phyloP scores from a whole-genome alignment of 2,329 filamentous ascomycete genomes.

The Myriosclerotinia curreyana region DNA sequence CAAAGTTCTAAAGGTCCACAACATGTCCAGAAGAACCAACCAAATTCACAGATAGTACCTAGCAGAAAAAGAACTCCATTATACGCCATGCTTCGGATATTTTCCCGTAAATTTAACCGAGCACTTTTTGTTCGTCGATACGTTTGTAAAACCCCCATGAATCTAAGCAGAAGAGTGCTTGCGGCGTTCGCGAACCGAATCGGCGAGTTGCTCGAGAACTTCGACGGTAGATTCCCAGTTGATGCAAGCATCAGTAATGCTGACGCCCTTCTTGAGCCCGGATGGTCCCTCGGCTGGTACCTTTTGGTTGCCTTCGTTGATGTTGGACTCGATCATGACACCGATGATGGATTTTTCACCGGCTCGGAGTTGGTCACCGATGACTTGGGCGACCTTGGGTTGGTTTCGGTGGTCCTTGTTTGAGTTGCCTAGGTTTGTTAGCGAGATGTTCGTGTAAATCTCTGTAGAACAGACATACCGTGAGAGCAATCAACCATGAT shows the following conservation, averaged over 20 bases:
- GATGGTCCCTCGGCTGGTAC: slow-evolving; percentile 77
- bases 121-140: background rate
- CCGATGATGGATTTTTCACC: slow-evolving; percentile 88
- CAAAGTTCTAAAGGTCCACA: background rate
- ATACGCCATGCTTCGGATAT: slow-evolving; percentile 8
- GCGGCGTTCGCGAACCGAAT: slow-evolving; percentile 75
- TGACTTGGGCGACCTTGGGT: slow-evolving; percentile 79
- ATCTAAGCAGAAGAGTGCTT: slow-evolving; percentile 29
- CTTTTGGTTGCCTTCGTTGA: slow-evolving; percentile 88
- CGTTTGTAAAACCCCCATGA: background rate
- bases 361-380: slow-evolving; percentile 81
- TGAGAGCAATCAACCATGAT: slow-evolving; percentile 99
- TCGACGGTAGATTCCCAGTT: slow-evolving; percentile 82
- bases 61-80: slow-evolving; percentile 10
- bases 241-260: slow-evolving; percentile 95
- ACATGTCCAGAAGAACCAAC: slow-evolving; percentile 9
- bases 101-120: background rate
- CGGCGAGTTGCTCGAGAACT: slow-evolving; percentile 80
- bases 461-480: slow-evolving; percentile 51
- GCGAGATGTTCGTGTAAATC: background rate
- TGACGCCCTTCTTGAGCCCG: slow-evolving; percentile 81
- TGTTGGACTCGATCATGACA: slow-evolving; percentile 99
- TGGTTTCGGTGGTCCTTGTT: slow-evolving; percentile 98
- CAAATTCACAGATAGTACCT: background rate
- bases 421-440: slow-evolving; percentile 68